Percentiles rank a stretch among this genome's conserved stretches.
phyloP scores from a whole-genome alignment of 176 grass and related monocot species.

The Tillandsia fasciculata region DNA sequence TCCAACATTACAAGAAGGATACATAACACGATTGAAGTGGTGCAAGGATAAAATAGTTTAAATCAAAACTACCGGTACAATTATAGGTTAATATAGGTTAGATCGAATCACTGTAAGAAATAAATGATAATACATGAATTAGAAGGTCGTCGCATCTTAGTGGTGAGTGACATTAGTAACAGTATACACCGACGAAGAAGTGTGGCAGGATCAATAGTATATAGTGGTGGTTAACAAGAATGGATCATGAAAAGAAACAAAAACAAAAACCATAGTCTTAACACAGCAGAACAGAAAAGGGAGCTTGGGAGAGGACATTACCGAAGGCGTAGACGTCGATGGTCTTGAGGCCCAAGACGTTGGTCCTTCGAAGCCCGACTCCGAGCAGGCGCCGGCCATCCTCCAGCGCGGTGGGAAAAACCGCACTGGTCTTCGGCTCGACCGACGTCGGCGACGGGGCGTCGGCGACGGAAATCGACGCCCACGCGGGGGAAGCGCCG shows the following conservation, averaged over 20 bases:
- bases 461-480: conserved; percentile 57
- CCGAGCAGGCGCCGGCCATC: conserved; percentile 49
- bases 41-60: neutral
- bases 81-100: neutral
- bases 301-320: conserved; percentile 21
- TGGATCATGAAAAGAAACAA: no score
- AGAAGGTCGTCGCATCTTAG: neutral
- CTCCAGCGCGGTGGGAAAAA: conserved; percentile 39
- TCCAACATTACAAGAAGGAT: neutral
- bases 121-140: neutral
- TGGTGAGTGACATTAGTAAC: neutral
- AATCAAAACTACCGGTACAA: neutral
- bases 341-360: conserved; percentile 63
- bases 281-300: neutral
- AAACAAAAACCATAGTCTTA: neutral
- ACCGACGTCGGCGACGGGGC: conserved; percentile 16
- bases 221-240: no score
- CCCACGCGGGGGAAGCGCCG: conserved; percentile 34
- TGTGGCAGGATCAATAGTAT: no score
- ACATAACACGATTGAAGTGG: neutral
- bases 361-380: conserved; percentile 62
- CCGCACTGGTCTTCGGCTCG: conserved; percentile 45
- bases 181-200: no score
- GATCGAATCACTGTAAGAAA: neutral
- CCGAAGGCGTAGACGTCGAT: conserved; percentile 85